phyloP scores from a whole-genome alignment of 805 yeast genomes.

The Saccharomycopsis javanensis region DNA sequence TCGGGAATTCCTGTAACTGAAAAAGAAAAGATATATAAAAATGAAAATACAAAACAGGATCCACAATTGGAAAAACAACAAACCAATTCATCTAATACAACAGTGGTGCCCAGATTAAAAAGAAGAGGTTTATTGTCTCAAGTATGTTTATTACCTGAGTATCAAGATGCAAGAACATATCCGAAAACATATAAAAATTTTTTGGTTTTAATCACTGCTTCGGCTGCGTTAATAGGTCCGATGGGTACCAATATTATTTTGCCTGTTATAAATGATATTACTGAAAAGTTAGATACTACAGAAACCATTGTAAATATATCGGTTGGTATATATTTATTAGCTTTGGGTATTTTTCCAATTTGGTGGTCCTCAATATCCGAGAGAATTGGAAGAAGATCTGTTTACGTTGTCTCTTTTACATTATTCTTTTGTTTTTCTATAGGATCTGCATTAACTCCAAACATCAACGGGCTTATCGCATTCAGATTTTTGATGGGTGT shows the following conservation, averaged over 20 bases:
- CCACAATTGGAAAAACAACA: not conserved
- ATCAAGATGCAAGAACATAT: slow-evolving; percentile 59
- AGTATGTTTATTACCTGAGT: slow-evolving; percentile 55
- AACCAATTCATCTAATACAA: not conserved
- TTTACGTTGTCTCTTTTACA: slow-evolving; percentile 59
- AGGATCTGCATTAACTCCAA: slow-evolving; percentile 60
- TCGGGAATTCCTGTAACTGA: not conserved
- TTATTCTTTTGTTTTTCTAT: slow-evolving; percentile 57
- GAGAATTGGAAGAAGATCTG: slow-evolving; percentile 60
- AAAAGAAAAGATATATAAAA: not conserved
- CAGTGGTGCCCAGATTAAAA: slow-evolving; percentile 29
- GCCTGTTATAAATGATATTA: slow-evolving; percentile 63
- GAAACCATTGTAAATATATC: slow-evolving; percentile 60
- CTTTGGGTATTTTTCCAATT: slow-evolving; percentile 71
- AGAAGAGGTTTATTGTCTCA: slow-evolving; percentile 52
- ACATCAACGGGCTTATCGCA: slow-evolving; percentile 51
- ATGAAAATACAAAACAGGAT: not conserved
- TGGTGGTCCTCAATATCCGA: slow-evolving; percentile 88
- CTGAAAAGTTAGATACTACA: slow-evolving; percentile 43
- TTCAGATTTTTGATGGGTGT: slow-evolving; percentile 71
- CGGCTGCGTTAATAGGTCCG: slow-evolving; percentile 74
- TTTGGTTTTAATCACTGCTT: slow-evolving; percentile 58
- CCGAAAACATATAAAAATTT: slow-evolving; percentile 39
- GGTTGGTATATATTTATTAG: slow-evolving; percentile 66
- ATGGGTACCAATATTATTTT: slow-evolving; percentile 81